Evolutionary conservation across 208 protist genomes (phyloP), one percentile per base, ranked within the genome.

Genomic region (Acanthamoeba quina): DNA sequence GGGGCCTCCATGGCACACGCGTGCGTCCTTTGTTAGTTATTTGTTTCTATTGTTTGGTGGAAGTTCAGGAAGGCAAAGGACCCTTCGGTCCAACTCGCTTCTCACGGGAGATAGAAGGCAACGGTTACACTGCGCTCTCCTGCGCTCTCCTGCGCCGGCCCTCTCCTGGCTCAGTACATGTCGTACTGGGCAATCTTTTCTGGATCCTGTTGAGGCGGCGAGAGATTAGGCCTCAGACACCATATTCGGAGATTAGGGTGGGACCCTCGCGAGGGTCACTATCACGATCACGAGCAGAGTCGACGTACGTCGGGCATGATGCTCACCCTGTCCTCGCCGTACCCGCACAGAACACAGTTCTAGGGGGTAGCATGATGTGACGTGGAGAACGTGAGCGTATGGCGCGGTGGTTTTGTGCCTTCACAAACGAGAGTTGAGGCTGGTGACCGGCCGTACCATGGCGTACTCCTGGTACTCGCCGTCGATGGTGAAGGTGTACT

Each of bases 401-500:
- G 24, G n/a, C n/a, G n/a, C n/a, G n/a, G n/a, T 7, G 24, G 31
- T 3, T 52, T 5, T 29, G 19, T 19, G 37, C 7, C 49, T 6
- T 7, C 70, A 78, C n/a, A 37, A 37, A 37, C 37, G 37, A 37
- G 0, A 49, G 19, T 2, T 34, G 37, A 9, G 19, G 29, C 5
- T 34, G 5, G 37, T 34, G 21, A 78, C 9, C 31, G 2, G 13
- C 9, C 62, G 78, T 37, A 86, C 78, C 78, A 86, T 86, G 47
- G 41, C 26, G 49, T 62, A 86, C 31, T 62, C 78, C 78, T 80
- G 78, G 19, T 86, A 86, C 29, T 86, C 78, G 24, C 78, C 78
- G 52, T 86, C 78, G 44, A 86, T 86, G 78, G 78, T 86, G 78
- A 86, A 86, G n/a, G 78, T 86, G 49, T 86, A 86, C 49, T 86